Base-by-base conservation (phyloP, 176 grass and related monocot species). In the Triticum dicoccoides region DNA sequence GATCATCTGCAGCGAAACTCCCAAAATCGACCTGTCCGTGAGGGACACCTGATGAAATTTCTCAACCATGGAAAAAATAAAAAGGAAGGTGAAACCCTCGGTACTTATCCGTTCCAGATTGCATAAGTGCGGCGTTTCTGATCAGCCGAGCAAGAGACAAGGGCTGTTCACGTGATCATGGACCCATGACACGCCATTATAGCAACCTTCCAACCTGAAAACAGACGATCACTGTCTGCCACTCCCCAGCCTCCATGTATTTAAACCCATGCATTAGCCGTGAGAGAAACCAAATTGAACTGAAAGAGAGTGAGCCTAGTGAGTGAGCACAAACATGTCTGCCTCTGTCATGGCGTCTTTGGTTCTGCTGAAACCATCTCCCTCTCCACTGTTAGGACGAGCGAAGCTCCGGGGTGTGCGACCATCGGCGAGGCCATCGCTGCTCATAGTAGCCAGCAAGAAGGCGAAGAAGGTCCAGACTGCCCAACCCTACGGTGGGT, bases 381-480 rank as follows among this genome's bases (percentile, higher is more conserved):
- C 79, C 47, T 81, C 23, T 67, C 67, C 69, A 62, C 72, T 9
- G 54, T 76, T 63, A 17, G 49, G 20, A 66, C 11, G 62, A 11
- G 23, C 62, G 23, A 65, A 78, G n/a, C 47, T 68, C 3, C 27
- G 32, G 78, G 73, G 73, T 12, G 0, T 4, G 42, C 21, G 32
- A 14, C 14, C 62, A 27, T 27, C 63, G 3, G 41, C 62, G 51
- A 78, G 83, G 11, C 62, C 83, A 38, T 85, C 73, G 0, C 67
- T 85, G 41, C 64, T 27, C 73, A 2, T 52, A 52, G 49, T 52
- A 17, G 49, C 49, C 88, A 61, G 47, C 9, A 91, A 90, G 38
- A 84, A 85, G 61, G 78, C 30, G 64, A 96, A 93, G 84, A 91
- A 93, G 78, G 89, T 96, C 52, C 72, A 91, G 75, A 96, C 89